Conservation (phyloP, 2,329 filamentous ascomycete genomes). For the Xylariaceae sp. region DNA sequence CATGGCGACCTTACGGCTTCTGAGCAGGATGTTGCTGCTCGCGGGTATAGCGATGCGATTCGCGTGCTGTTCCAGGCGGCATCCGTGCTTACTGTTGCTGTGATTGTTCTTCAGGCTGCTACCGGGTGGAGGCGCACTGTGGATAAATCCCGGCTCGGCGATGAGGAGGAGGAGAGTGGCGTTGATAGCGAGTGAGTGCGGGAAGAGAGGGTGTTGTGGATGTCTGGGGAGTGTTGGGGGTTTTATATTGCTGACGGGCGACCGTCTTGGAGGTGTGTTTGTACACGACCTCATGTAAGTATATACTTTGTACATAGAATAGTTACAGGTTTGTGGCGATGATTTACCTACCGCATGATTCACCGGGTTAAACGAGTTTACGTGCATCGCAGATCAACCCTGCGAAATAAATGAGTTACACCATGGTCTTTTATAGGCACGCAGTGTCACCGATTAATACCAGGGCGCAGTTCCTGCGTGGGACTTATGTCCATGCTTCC, state of each 20-base stretch:
- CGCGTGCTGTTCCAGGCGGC: constrained; percentile 46
- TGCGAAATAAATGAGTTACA: too few relatives aligned
- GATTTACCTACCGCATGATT: too few relatives aligned
- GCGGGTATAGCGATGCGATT: constrained; percentile 45
- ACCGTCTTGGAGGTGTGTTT: neutral
- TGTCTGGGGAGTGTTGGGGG: neutral
- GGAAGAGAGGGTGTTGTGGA: neutral
- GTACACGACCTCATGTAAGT: too few relatives aligned
- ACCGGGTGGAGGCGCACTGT: constrained; percentile 48
- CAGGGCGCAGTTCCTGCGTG: too few relatives aligned
- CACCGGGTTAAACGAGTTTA: too few relatives aligned
- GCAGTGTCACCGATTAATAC: too few relatives aligned
- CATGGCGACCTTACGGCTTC: constrained; percentile 38
- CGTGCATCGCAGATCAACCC: too few relatives aligned
- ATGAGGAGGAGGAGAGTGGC: constrained; percentile 46
- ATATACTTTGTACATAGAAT: too few relatives aligned
- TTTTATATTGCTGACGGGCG: neutral
- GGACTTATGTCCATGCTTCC: too few relatives aligned
- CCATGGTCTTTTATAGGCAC: too few relatives aligned
- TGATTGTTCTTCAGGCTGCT: constrained; percentile 46
- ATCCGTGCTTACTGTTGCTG: constrained; percentile 40
- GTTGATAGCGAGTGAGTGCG: constrained; percentile 10
- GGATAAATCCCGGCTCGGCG: constrained; percentile 40
- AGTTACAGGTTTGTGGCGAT: too few relatives aligned
- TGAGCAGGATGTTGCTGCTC: constrained; percentile 45